Conservation (phyloP, 164 flowering plant species). For the Sextonia rubra region DNA sequence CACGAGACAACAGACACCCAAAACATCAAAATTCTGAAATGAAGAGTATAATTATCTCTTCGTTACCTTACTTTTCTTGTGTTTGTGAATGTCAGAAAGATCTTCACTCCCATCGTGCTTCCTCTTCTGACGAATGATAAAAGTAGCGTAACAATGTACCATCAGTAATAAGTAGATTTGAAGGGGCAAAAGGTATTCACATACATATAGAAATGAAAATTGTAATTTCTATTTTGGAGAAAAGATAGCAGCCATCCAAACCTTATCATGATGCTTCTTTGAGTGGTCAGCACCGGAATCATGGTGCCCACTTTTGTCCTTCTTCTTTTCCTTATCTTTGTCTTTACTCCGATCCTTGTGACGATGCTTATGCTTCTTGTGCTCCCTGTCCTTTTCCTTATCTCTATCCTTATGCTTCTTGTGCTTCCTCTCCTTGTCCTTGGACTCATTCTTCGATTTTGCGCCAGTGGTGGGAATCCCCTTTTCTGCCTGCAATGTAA, state of each 20-base stretch:
- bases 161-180: background rate
- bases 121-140: constrained; percentile 49
- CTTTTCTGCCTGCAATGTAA: constrained; percentile 49
- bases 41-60: background rate
- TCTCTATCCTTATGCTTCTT: constrained; percentile 72
- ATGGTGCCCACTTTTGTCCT: constrained; percentile 56
- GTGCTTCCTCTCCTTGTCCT: constrained; percentile 70
- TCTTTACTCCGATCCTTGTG: constrained; percentile 71
- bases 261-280: constrained; percentile 76
- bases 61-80: constrained; percentile 66
- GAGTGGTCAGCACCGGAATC: constrained; percentile 58
- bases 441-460: constrained; percentile 50
- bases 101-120: constrained; percentile 76
- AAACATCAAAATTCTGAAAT: background rate
- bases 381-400: constrained; percentile 69
- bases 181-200: background rate
- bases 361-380: constrained; percentile 70
- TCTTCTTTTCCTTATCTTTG: constrained; percentile 64
- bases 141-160: background rate
- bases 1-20: background rate
- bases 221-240: too few relatives aligned
- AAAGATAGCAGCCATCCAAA: constrained; percentile 14
- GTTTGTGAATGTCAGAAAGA: constrained; percentile 50
- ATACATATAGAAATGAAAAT: too few relatives aligned
- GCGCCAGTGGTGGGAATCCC: constrained; percentile 58